A percentile compares a stretch with the other conserved stretches of the same genome.
Evolutionary conservation across 1,284 basidiomycete genomes (phyloP).

Genomic region (Wolfiporia cocos): DNA sequence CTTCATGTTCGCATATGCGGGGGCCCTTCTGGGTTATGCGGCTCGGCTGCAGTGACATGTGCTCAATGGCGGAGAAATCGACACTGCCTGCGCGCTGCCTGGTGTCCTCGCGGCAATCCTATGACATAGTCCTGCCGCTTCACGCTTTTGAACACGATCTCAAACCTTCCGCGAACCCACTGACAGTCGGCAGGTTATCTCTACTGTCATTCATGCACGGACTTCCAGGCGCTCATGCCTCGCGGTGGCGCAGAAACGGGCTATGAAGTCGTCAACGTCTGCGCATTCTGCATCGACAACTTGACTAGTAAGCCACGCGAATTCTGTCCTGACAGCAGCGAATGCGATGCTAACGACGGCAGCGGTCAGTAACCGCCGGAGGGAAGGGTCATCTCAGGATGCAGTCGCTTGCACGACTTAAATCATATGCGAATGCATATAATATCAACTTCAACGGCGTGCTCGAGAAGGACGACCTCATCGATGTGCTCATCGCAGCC

Average conservation of each 20-base stretch:
- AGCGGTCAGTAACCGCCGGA: constrained; percentile 55
- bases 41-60: too few species aligned
- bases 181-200: too few species aligned
- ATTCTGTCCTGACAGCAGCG: not conserved
- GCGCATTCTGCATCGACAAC: constrained; percentile 66
- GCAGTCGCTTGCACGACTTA: constrained; percentile 52
- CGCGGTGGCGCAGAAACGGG: constrained; percentile 43
- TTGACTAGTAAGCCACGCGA: constrained; percentile 46
- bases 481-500: constrained; percentile 52
- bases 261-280: constrained; percentile 59
- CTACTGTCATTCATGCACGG: constrained; percentile 67
- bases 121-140: too few species aligned
- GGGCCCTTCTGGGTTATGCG: too few species aligned
- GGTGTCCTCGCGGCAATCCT: too few species aligned
- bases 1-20: too few species aligned
- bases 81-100: too few species aligned
- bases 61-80: too few species aligned
- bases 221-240: constrained; percentile 72
- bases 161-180: too few species aligned
- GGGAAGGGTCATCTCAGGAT: constrained; percentile 47
- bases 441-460: constrained; percentile 55
- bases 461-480: constrained; percentile 72
- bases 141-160: too few species aligned
- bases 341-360: constrained; percentile 4
- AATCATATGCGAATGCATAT: constrained; percentile 65